Base-by-base conservation (phyloP, 176 grass and related monocot genomes). In the Rhynchospora breviuscula region DNA sequence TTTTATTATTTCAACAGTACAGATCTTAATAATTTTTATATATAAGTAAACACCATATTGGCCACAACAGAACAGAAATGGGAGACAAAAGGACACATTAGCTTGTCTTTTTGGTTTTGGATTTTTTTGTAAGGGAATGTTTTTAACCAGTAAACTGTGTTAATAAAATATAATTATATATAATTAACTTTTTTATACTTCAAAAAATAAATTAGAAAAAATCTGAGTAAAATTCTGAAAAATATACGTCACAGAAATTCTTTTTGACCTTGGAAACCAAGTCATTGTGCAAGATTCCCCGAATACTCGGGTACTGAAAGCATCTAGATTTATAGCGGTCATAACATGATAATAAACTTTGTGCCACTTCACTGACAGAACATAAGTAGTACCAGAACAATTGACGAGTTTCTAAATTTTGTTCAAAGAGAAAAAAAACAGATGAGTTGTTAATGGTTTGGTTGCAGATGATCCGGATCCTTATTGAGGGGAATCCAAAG, bases 401-500 rank as follows among this genome's bases (percentile, higher is more conserved):
- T 35, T 29, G 26, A 29, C 26, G 26, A 29, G 26, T 29, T 29
- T 29, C 26, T 29, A 29, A 29, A 29, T 29, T 29, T 29, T 29
- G 26, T 29, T 29, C 26, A 29, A 29, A 29, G 26, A 29, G 26
- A 29, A 29, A 29, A 29, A 29, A 29, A 29, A 0, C 26, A 40
- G 2, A 40, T 40, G 35, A 40, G 35, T 40, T 40, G 0, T 5
- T 40, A 40, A 4, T 40, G 51, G 13, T 75, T 66, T 23, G 18
- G 19, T 23, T 13, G 10, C 70, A 75, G 70, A 75, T 52, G 70
- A 75, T 75, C 70, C 21, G 49, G 47, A 26, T 19, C 3, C 23
- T 26, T 52, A 73, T 46, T 43, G 59, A 63, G 57, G 59, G 79
- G 79, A 81, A 81, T 81, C 79, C 59, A 81, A 81, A 81, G 79